A percentile compares a stretch with the other conserved stretches of the same genome.
phyloP scores from a whole-genome alignment of 2,329 filamentous ascomycete genomes.

The Malbranchea zuffiana region DNA sequence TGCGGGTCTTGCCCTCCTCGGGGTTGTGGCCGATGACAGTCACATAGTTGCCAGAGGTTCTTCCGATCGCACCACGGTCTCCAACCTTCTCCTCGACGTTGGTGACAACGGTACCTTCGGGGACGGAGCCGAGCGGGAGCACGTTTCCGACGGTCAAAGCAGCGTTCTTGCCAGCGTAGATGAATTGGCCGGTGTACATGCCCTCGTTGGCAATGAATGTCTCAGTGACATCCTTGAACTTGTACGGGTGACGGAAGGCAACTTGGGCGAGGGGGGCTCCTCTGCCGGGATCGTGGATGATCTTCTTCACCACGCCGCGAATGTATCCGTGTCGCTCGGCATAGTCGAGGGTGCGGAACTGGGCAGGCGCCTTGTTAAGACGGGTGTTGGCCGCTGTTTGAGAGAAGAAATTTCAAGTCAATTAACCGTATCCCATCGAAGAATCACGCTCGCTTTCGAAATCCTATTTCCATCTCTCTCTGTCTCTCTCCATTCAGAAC shows the following conservation, averaged over 20 bases:
- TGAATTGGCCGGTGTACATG: slow-evolving; percentile 99
- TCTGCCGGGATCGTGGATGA: slow-evolving; percentile 97
- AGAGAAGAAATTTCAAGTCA: slow-evolving; percentile 5
- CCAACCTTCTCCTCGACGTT: slow-evolving; percentile 99
- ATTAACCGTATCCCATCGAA: no score
- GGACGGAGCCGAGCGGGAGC: slow-evolving; percentile 84
- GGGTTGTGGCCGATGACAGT: slow-evolving; percentile 96
- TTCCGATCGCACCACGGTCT: slow-evolving; percentile 90
- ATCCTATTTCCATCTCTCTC: slow-evolving; percentile 14
- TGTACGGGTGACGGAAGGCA: slow-evolving; percentile 94
- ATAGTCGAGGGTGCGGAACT: slow-evolving; percentile 95
- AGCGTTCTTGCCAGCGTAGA: slow-evolving; percentile 99
- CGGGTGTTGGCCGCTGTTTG: slow-evolving; percentile 63
- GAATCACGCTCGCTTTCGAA: no score
- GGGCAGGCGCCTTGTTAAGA: slow-evolving; percentile 87
- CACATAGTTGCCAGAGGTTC: slow-evolving; percentile 98
- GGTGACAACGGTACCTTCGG: slow-evolving; percentile 97
- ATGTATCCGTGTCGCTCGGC: slow-evolving; percentile 96
- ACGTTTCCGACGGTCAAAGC: slow-evolving; percentile 94
- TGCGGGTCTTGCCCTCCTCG: slow-evolving; percentile 97
- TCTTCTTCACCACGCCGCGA: slow-evolving; percentile 95
- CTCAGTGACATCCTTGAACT: slow-evolving; percentile 94
- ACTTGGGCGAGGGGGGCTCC: slow-evolving; percentile 96
- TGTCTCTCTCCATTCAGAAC: slow-evolving; percentile 6
- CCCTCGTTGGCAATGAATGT: slow-evolving; percentile 99